phyloP scores from a whole-genome alignment of 352 stramenopile genomes.

The Pythium angustatum region DNA sequence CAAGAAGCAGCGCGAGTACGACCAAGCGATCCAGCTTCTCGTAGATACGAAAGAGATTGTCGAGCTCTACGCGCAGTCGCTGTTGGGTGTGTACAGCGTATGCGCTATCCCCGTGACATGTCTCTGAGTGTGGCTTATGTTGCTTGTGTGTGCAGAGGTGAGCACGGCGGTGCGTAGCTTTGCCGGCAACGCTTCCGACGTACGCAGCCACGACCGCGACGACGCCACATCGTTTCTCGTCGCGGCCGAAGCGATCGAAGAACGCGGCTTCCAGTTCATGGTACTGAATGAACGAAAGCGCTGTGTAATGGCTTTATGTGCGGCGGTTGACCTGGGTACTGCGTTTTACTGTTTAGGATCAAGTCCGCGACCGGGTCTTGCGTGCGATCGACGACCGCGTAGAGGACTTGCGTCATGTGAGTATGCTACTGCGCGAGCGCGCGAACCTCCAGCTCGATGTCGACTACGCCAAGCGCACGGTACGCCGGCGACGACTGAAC shows the following conservation, averaged over 20 bases:
- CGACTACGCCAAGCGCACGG: conserved; percentile 72
- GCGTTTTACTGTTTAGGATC: conserved; percentile 36
- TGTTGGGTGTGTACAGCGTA: conserved; percentile 39
- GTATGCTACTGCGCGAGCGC: conserved; percentile 44
- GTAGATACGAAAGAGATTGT: conserved; percentile 40
- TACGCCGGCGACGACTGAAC: conserved; percentile 10
- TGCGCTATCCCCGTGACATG: background rate
- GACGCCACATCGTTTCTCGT: conserved; percentile 14
- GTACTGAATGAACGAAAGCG: no score
- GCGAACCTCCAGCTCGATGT: conserved; percentile 60
- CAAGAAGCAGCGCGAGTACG: conserved; percentile 45
- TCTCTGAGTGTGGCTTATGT: background rate
- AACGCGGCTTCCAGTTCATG: conserved; percentile 21
- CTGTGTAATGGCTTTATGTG: no score
- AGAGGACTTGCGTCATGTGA: conserved; percentile 37
- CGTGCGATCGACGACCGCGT: conserved; percentile 45
- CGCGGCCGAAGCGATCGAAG: conserved; percentile 14
- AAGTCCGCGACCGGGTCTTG: conserved; percentile 43
- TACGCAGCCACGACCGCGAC: conserved; percentile 14
- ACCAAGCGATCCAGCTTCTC: conserved; percentile 44
- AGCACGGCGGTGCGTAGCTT: conserved; percentile 34
- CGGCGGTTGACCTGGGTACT: no score
- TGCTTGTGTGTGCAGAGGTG: conserved; percentile 29
- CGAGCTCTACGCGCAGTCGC: conserved; percentile 45
- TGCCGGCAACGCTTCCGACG: conserved; percentile 12